Conservation (phyloP, 371 early-diverging fungal genomes). For the Haplosporangium sp. region DNA sequence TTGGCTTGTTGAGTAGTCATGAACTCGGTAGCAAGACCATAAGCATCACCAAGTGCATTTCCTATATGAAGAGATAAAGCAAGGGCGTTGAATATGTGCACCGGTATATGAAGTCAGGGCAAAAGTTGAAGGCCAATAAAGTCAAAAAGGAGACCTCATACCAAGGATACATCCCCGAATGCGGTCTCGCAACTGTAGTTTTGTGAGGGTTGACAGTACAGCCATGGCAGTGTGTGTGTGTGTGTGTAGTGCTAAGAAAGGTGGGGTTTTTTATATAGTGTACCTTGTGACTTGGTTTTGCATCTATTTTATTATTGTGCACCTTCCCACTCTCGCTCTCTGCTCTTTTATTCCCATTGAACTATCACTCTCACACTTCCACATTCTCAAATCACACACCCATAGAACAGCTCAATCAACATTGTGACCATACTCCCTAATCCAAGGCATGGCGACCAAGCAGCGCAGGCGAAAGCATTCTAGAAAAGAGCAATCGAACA, state of each 20-base stretch:
- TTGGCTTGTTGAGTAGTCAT: constrained; percentile 58
- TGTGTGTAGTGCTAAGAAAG: no score
- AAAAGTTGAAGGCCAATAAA: no score
- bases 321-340: background rate
- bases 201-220: constrained; percentile 21
- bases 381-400: background rate
- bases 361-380: background rate
- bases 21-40: constrained; percentile 77
- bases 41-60: constrained; percentile 74
- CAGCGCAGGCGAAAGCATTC: constrained; percentile 47
- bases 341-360: background rate
- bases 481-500: constrained; percentile 46
- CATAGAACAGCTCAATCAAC: no score
- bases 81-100: background rate
- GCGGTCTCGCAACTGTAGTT: constrained; percentile 24
- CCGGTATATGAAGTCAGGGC: background rate
- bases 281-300: no score
- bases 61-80: constrained; percentile 44
- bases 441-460: constrained; percentile 32
- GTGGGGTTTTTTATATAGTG: no score
- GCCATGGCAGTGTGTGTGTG: constrained; percentile 4
- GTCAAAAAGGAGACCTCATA: constrained; percentile 5
- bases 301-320: no score
- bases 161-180: constrained; percentile 43
- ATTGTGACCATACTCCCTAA: background rate